Evolutionary conservation across 2,329 filamentous ascomycete species (phyloP).

Genomic region (Colletotrichum sidae): DNA sequence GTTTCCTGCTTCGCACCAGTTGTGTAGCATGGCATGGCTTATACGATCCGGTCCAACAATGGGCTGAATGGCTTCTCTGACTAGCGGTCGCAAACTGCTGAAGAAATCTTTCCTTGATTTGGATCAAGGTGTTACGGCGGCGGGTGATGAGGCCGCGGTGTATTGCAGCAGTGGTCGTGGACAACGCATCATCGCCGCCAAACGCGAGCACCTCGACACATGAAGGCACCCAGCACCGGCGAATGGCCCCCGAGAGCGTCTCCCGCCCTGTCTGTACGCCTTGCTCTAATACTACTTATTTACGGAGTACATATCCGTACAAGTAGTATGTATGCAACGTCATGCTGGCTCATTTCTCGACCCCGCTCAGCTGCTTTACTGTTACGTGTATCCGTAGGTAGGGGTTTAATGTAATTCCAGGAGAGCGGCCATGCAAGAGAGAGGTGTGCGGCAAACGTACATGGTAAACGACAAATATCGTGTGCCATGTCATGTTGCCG

Average conservation of each 20-base stretch:
- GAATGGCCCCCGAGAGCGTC: neutral
- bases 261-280: slow-evolving; percentile 7
- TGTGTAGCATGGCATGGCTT: neutral
- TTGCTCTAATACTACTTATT: neutral
- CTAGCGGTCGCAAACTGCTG: slow-evolving; percentile 3
- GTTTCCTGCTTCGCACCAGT: too few relatives aligned
- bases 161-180: neutral
- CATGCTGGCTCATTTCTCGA: slow-evolving; percentile 9
- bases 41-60: neutral
- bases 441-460: too few relatives aligned
- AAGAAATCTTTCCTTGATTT: slow-evolving; percentile 18
- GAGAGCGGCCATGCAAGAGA: too few relatives aligned
- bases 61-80: neutral
- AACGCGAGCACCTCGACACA: neutral
- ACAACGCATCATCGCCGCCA: slow-evolving; percentile 15
- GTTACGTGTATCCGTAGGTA: too few relatives aligned
- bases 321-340: neutral
- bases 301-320: too few relatives aligned
- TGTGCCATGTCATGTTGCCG: too few relatives aligned
- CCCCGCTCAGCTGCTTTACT: neutral
- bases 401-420: too few relatives aligned
- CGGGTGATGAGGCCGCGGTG: neutral
- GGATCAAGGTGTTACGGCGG: neutral
- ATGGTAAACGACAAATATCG: too few relatives aligned
- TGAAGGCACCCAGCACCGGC: neutral